Conservation (phyloP, 352 stramenopile species). For the Globisporangium canariense region DNA sequence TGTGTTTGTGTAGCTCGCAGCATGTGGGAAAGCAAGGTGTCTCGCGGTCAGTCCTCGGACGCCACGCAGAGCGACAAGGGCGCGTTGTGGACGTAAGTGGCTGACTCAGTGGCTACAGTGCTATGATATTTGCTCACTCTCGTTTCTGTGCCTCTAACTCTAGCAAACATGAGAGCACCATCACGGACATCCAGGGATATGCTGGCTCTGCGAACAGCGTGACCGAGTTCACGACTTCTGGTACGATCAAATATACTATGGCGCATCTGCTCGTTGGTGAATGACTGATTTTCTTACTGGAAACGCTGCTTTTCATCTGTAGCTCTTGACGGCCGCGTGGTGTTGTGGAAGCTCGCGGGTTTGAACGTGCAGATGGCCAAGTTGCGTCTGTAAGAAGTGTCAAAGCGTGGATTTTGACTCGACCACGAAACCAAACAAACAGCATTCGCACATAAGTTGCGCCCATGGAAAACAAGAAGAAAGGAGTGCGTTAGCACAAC, state of each 20-base stretch:
- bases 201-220: conserved; percentile 46
- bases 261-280: too few species aligned
- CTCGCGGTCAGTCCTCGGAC: conserved; percentile 76
- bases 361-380: conserved; percentile 82
- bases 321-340: conserved; percentile 81
- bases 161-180: conserved; percentile 84
- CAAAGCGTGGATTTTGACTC: conserved; percentile 4
- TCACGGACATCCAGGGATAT: conserved; percentile 81
- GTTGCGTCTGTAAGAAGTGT: conserved; percentile 56
- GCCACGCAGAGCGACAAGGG: conserved; percentile 80
- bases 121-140: conserved; percentile 2
- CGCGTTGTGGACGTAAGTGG: conserved; percentile 75
- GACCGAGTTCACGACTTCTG: conserved; percentile 80
- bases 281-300: not conserved
- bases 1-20: conserved; percentile 41
- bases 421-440: conserved; percentile 1
- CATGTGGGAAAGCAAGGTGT: conserved; percentile 86
- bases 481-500: not conserved
- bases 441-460: not conserved
- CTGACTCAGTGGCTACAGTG: not conserved
- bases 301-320: not conserved
- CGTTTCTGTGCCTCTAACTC: not conserved
- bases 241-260: conserved; percentile 27
- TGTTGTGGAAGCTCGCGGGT: conserved; percentile 71
- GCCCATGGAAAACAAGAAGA: not conserved